Conservation (phyloP, 2,329 filamentous ascomycete species). For the Paraconiothyrium sp. region DNA sequence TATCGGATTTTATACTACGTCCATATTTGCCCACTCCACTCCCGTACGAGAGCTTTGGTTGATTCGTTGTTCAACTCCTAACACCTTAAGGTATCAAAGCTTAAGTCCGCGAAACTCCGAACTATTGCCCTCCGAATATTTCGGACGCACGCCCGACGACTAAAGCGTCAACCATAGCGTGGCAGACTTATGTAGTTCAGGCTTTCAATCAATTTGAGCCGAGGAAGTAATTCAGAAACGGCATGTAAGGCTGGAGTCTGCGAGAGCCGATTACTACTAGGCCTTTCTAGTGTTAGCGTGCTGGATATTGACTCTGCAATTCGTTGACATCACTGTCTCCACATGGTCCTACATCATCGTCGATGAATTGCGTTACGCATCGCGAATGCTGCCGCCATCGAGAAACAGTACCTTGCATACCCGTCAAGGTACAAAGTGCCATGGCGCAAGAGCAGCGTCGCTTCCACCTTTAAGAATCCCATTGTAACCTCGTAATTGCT, state of each 20-base stretch:
- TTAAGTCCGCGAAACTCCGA: slow-evolving; percentile 13
- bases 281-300: not conserved
- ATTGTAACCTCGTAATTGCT: not conserved
- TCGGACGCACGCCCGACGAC: slow-evolving; percentile 2
- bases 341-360: slow-evolving; percentile 3
- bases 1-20: slow-evolving; percentile 3
- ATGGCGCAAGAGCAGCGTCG: not conserved
- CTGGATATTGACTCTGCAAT: not conserved
- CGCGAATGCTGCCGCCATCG: slow-evolving; percentile 10
- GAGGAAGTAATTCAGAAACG: not conserved
- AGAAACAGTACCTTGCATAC: slow-evolving; percentile 15
- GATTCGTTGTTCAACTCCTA: not conserved
- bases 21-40: not conserved
- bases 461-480: not conserved
- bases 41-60: not conserved
- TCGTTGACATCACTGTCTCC: slow-evolving; percentile 15
- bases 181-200: not conserved
- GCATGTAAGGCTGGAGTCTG: not conserved
- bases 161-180: not conserved
- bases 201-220: not conserved
- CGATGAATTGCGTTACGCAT: slow-evolving; percentile 8
- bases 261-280: not conserved
- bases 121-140: not conserved
- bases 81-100: not conserved
- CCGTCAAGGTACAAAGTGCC: not conserved